These are phyloP conservation scores for Aspergillus thermomutatus DNA, from an alignment of 2,329 filamentous ascomycete genomes.

Conservation along the genomic window DNA sequence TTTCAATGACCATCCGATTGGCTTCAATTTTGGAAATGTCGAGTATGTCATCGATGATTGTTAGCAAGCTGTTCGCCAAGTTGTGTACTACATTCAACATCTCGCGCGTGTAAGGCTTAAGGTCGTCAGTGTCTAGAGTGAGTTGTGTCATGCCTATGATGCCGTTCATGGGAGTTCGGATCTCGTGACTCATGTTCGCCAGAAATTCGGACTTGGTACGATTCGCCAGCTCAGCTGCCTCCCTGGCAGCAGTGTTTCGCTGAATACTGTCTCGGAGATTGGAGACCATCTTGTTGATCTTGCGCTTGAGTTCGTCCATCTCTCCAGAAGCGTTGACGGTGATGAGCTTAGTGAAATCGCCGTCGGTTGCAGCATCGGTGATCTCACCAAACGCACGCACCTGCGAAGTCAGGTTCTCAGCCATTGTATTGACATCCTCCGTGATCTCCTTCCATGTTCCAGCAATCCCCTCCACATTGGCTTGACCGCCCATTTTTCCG, in stretches of 20 bases:
- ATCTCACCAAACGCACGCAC: slow-evolving; percentile 97
- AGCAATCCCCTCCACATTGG: slow-evolving; percentile 86
- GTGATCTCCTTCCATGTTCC: slow-evolving; percentile 99
- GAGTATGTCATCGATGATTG: slow-evolving; percentile 83
- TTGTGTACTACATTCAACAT: slow-evolving; percentile 99
- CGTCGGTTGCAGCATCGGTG: slow-evolving; percentile 94
- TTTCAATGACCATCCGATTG: slow-evolving; percentile 96
- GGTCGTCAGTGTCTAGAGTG: slow-evolving; percentile 88
- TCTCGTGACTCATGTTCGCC: slow-evolving; percentile 98
- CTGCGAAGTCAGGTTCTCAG: slow-evolving; percentile 83
- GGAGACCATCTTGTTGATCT: slow-evolving; percentile 99
- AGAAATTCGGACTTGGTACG: slow-evolving; percentile 98
- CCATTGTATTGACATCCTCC: slow-evolving; percentile 93
- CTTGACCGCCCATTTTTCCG: slow-evolving; percentile 97
- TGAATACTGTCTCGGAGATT: slow-evolving; percentile 95
- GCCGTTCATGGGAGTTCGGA: slow-evolving; percentile 94
- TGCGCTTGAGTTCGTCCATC: slow-evolving; percentile 98
- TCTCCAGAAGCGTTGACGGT: slow-evolving; percentile 96
- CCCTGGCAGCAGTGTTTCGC: slow-evolving; percentile 89
- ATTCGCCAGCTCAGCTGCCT: slow-evolving; percentile 93
- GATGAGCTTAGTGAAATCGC: slow-evolving; percentile 94
- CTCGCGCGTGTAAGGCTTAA: slow-evolving; percentile 92
- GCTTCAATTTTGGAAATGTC: slow-evolving; percentile 81
- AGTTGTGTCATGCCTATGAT: slow-evolving; percentile 98
- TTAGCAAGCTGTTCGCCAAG: slow-evolving; percentile 89